phyloP scores from a whole-genome alignment of 177 flowering plant genomes.

The Vitis hybrid region DNA sequence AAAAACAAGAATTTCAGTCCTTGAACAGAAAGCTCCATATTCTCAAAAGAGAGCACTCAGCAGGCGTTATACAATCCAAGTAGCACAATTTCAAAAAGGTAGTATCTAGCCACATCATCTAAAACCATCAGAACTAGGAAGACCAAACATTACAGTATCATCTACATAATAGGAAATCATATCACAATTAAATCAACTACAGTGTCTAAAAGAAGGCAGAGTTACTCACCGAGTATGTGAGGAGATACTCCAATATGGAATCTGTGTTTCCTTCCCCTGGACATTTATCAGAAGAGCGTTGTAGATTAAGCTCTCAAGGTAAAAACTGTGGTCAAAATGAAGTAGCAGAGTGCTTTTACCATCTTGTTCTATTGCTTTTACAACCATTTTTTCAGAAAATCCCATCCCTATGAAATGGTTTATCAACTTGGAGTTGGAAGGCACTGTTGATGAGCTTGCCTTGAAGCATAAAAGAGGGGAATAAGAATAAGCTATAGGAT shows the following conservation, averaged over 20 bases:
- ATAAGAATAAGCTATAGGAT: not conserved
- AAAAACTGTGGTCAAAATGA: not conserved
- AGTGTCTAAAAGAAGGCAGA: not conserved
- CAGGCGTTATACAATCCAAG: no score
- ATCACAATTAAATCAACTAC: not conserved
- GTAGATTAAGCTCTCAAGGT: not conserved
- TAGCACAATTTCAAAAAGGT: no score
- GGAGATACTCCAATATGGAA: conserved; percentile 57
- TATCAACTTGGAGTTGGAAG: conserved; percentile 32
- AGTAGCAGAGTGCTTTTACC: conserved; percentile 21
- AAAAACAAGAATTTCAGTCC: no score
- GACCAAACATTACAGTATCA: not conserved
- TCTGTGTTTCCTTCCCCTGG: conserved; percentile 64
- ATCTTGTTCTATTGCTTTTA: conserved; percentile 37
- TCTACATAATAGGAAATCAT: not conserved
- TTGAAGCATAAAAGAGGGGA: conserved; percentile 7
- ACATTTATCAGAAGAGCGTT: not conserved
- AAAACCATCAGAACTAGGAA: not conserved
- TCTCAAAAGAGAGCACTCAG: no score
- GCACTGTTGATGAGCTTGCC: conserved; percentile 28
- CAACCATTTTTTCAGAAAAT: conserved; percentile 31
- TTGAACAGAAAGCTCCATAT: no score
- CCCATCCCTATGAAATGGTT: conserved; percentile 42
- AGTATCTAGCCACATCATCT: no score
- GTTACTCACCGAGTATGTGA: conserved; percentile 68